Conservation (phyloP, 345 rosid species). For the Eucalyptus coolabah region DNA sequence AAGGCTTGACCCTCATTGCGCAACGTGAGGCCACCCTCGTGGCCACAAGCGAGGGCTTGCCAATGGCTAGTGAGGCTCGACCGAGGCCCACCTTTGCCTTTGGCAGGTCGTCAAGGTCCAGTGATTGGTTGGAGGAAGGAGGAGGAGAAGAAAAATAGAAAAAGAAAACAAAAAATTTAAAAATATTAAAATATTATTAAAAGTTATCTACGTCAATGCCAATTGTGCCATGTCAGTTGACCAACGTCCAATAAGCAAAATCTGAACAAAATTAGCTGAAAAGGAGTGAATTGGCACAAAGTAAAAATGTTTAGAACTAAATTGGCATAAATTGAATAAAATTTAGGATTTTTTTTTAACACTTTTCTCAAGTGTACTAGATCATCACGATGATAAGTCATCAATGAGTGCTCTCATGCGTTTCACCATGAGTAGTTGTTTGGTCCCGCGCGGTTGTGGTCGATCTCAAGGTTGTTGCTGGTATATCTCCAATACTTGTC, state of each 20-base stretch:
- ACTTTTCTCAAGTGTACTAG: rapidly evolving
- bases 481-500: rapidly evolving
- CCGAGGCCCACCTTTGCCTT: too few species aligned
- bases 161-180: too few species aligned
- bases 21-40: too few species aligned
- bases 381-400: rapidly evolving
- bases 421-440: rapidly evolving
- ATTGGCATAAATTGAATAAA: too few species aligned
- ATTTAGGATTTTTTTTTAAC: too few species aligned
- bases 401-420: rapidly evolving
- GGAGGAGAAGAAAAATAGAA: too few species aligned
- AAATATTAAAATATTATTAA: too few species aligned
- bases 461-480: not conserved
- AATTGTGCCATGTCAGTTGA: too few species aligned
- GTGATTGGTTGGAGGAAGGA: too few species aligned
- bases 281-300: too few species aligned
- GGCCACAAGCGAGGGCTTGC: too few species aligned
- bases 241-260: rapidly evolving
- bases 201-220: rapidly evolving
- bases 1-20: rapidly evolving
- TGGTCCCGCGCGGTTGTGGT: rapidly evolving
- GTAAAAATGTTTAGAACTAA: too few species aligned
- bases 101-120: rapidly evolving
- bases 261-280: rapidly evolving
- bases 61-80: rapidly evolving